Base-by-base conservation (phyloP, 805 yeast species). In the Naumovozyma dairenensis region DNA sequence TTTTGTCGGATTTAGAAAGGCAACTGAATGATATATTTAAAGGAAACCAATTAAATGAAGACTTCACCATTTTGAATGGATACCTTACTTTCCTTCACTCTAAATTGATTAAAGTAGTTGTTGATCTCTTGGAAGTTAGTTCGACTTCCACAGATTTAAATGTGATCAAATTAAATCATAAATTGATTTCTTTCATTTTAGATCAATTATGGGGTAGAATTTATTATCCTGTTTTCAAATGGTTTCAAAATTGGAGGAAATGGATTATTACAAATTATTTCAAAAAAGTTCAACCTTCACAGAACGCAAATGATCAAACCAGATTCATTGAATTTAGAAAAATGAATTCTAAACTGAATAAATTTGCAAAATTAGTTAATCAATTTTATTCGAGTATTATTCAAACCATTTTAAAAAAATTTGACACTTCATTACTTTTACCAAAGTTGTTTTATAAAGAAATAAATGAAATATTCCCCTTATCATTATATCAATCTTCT, bases 191-290 rank as follows among this genome's bases (percentile, higher is more conserved):
- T 12, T 29, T 37, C 10, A 36, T 70, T 5, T 62, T 79, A 14
- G 79, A 74, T 33, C 44, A 52, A 4, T 53, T 74, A 15, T 80
- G 86, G 86, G 50, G 62, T 21, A 72, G 72, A 4, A 65, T 80
- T 41, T 80, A 75, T 43, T 74, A 75, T 45, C 84, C 84, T 2
- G 68, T 74, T 2, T 65, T 78, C 39, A 77, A 74, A 43, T 67
- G 67, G 49, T 77, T 67, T 45, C 75, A 71, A 47, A 45, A 52
- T 8, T 63, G 58, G 47, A 41, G 38, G 44, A 45, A 36, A 34
- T 41, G 37, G 31, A 43, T 34, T 29, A 32, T 42, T 29, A 32
- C 42, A 27, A 37, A 40, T 38, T 24, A 6, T 7, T 12, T 14
- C 13, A 24, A 24, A 12, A 12, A 24, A 24, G 22, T 7, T 20